These are phyloP conservation scores for Coix lacrymajobi DNA, from an alignment of 176 grass and related monocot genomes.

Conservation along the genomic window DNA sequence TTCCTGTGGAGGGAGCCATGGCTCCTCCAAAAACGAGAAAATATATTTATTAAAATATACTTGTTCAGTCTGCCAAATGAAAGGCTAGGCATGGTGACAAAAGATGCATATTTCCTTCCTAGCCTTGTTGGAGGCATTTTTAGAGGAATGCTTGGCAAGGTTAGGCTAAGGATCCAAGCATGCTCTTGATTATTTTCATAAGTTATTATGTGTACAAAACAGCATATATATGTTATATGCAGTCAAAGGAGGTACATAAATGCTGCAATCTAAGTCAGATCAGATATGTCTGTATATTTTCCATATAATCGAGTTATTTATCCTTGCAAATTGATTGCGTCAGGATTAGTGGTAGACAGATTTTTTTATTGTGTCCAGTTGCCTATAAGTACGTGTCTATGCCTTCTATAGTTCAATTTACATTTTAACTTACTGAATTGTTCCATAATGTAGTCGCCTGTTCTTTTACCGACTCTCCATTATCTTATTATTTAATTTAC, in stretches of 20 bases:
- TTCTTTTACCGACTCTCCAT: neutral
- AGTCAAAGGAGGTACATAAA: neutral
- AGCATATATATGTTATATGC: neutral
- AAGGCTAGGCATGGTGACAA: neutral
- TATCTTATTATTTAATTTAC: neutral
- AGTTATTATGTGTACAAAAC: neutral
- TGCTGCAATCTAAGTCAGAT: neutral
- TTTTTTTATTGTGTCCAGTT: neutral
- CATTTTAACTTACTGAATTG: neutral
- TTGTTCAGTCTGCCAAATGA: neutral
- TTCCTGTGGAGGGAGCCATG: neutral
- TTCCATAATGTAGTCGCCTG: neutral
- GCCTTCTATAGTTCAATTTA: conserved; percentile 4
- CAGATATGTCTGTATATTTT: conserved; percentile 2
- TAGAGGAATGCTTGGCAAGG: neutral
- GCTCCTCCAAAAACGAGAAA: neutral
- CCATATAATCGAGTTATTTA: neutral
- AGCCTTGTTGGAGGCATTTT: neutral
- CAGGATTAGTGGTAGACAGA: neutral
- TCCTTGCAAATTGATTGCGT: neutral
- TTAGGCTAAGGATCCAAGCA: neutral
- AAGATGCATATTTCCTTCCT: neutral
- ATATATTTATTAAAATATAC: no score
- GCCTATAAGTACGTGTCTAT: neutral
- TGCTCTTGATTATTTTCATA: neutral